A percentile compares a stretch with the other conserved stretches of the same genome.
Evolutionary conservation across 1,139 yeast species (phyloP).

Genomic region (Wickerhamomyces sp.): DNA sequence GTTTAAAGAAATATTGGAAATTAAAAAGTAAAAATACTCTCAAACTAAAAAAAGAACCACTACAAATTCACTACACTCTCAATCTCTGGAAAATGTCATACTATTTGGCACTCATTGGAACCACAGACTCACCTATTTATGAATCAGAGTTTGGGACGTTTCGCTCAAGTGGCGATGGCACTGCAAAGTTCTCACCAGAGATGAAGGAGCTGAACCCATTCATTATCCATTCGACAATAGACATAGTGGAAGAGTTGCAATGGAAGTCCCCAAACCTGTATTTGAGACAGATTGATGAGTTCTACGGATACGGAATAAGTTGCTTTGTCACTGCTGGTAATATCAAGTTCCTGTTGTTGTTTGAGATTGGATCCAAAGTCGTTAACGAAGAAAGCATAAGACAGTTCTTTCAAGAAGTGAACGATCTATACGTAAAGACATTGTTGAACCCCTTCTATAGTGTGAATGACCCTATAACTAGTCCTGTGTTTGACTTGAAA

Average conservation of each 20-base stretch:
- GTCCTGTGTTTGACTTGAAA: conserved; percentile 72
- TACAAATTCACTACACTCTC: too few relatives aligned
- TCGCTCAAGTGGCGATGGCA: conserved; percentile 60
- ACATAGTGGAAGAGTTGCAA: conserved; percentile 82
- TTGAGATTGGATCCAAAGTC: conserved; percentile 38
- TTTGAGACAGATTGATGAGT: conserved; percentile 77
- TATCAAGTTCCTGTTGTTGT: conserved; percentile 74
- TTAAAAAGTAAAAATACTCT: too few relatives aligned
- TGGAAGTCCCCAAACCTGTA: conserved; percentile 62
- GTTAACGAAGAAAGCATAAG: conserved; percentile 69
- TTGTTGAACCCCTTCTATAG: conserved; percentile 83
- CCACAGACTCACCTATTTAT: conserved; percentile 80
- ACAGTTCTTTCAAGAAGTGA: conserved; percentile 79
- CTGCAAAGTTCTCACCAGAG: conserved; percentile 59
- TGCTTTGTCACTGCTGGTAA: conserved; percentile 89
- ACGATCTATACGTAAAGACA: conserved; percentile 85
- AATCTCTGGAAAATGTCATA: conserved; percentile 56
- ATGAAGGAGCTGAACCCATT: conserved; percentile 83
- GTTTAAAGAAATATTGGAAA: too few relatives aligned
- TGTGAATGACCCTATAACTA: conserved; percentile 68
- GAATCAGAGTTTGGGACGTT: conserved; percentile 83
- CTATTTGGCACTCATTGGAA: conserved; percentile 85
- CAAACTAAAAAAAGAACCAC: too few relatives aligned
- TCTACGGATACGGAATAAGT: conserved; percentile 74
- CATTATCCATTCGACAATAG: conserved; percentile 82